These are phyloP conservation scores for Pseudognaphalium luteoalbum DNA, from an alignment of 129 eudicot species.

Conservation along the genomic window DNA sequence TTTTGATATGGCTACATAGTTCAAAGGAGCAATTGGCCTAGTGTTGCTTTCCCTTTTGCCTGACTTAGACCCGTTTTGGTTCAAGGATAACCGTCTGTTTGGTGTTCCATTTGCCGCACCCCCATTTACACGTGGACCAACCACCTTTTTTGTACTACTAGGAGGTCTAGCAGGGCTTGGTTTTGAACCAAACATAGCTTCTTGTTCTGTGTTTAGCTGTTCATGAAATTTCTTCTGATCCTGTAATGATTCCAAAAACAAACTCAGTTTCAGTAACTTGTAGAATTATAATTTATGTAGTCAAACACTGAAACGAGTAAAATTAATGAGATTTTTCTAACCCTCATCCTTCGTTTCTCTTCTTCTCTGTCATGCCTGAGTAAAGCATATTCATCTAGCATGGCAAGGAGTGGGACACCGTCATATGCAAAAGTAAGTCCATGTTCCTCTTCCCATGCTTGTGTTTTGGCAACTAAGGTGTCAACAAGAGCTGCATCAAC, in stretches of 20 bases:
- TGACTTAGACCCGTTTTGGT: slow-evolving; percentile 75
- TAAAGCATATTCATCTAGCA: slow-evolving; percentile 87
- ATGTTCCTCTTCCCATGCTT: slow-evolving; percentile 91
- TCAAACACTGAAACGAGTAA: background rate
- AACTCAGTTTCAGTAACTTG: background rate
- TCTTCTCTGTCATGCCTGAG: slow-evolving; percentile 98
- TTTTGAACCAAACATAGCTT: slow-evolving; percentile 59
- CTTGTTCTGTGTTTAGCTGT: slow-evolving; percentile 69
- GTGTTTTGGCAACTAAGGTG: slow-evolving; percentile 78
- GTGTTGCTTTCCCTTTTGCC: slow-evolving; percentile 56
- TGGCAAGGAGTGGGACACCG: slow-evolving; percentile 97
- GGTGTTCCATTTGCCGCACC: slow-evolving; percentile 68
- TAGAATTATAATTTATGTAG: background rate
- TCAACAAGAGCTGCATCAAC: slow-evolving; percentile 80
- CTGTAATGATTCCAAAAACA: slow-evolving; percentile 39
- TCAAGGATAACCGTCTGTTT: slow-evolving; percentile 71
- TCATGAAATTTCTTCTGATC: slow-evolving; percentile 93
- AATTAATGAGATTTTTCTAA: slow-evolving; percentile 32
- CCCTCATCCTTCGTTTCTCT: slow-evolving; percentile 91
- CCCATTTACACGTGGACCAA: slow-evolving; percentile 87
- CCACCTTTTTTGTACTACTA: slow-evolving; percentile 61
- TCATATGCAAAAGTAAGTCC: slow-evolving; percentile 82
- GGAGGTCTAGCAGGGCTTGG: slow-evolving; percentile 86
- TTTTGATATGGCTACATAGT: slow-evolving; percentile 74
- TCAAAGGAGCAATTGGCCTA: slow-evolving; percentile 70